These are phyloP conservation scores for Gastrolobium villosum DNA, from an alignment of 306 rosid species.

Conservation along the genomic window DNA sequence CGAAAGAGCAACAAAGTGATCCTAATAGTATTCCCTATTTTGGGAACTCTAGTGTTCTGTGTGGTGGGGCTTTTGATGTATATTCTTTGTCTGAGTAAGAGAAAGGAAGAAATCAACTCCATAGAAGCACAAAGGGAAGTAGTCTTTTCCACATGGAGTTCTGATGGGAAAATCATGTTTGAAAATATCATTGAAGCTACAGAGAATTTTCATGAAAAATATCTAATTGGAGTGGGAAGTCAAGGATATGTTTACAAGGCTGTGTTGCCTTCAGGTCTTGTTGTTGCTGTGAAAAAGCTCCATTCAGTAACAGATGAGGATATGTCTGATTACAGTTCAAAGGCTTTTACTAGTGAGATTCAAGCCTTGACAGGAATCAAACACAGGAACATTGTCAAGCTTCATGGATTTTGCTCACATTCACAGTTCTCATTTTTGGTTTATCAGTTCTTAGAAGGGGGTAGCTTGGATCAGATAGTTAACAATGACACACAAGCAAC, in stretches of 20 bases:
- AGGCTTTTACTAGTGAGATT: constrained; percentile 48
- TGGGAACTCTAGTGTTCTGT: constrained; percentile 35
- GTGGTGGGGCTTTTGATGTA: constrained; percentile 38
- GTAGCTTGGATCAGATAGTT: constrained; percentile 48
- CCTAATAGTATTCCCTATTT: not conserved
- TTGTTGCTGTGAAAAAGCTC: constrained; percentile 56
- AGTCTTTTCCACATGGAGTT: constrained; percentile 43
- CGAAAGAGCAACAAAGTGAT: constrained; percentile 9
- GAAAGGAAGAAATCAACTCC: not conserved
- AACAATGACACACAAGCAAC: constrained; percentile 30
- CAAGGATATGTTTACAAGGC: constrained; percentile 53
- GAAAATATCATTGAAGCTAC: constrained; percentile 50
- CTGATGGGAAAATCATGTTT: constrained; percentile 48
- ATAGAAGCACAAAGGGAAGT: constrained; percentile 21
- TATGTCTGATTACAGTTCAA: constrained; percentile 34
- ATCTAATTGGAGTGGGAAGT: constrained; percentile 49
- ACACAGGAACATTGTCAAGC: constrained; percentile 51
- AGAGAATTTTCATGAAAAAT: constrained; percentile 43
- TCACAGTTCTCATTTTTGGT: constrained; percentile 49
- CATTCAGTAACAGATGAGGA: constrained; percentile 35
- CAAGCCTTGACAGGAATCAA: constrained; percentile 46
- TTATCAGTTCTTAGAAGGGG: constrained; percentile 52
- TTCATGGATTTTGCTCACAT: constrained; percentile 50
- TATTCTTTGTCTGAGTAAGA: not conserved
- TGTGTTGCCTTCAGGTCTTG: constrained; percentile 24